A percentile compares a stretch with the other conserved stretches of the same genome.
Conservation (phyloP, 2,329 filamentous ascomycete genomes). For the Phialophora expanda region DNA sequence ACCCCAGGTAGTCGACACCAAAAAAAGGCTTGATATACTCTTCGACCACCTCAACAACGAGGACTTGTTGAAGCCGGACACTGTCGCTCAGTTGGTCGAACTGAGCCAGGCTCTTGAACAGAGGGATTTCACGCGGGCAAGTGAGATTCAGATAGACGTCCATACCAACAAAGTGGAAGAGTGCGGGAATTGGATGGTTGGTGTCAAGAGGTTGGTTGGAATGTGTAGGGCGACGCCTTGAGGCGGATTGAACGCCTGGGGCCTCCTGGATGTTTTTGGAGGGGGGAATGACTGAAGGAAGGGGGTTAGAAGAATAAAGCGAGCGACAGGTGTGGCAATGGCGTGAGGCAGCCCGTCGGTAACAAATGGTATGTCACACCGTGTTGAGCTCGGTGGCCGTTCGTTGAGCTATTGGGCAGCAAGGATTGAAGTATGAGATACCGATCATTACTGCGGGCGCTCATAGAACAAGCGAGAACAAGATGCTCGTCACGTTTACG, state of each 20-base stretch:
- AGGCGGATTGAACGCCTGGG: neutral
- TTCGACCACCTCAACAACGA: slow-evolving; percentile 98
- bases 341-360: too few species aligned
- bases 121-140: slow-evolving; percentile 71
- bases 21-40: slow-evolving; percentile 89
- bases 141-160: slow-evolving; percentile 73
- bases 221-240: slow-evolving; percentile 78
- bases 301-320: neutral
- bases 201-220: slow-evolving; percentile 75
- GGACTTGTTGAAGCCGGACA: slow-evolving; percentile 82
- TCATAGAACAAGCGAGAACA: too few species aligned
- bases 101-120: slow-evolving; percentile 68
- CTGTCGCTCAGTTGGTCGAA: slow-evolving; percentile 54
- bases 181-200: slow-evolving; percentile 86
- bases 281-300: neutral
- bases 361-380: too few species aligned
- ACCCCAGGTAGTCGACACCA: slow-evolving; percentile 87
- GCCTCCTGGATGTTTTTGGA: too few species aligned
- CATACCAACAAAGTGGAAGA: slow-evolving; percentile 78
- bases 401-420: too few species aligned
- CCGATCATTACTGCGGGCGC: too few species aligned
- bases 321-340: too few species aligned
- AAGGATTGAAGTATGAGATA: too few species aligned
- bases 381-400: too few species aligned
- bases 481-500: too few species aligned